Percentiles rank a stretch among this genome's conserved stretches.
phyloP scores from a whole-genome alignment of 352 stramenopile genomes.

The Globisporangium lucens region DNA sequence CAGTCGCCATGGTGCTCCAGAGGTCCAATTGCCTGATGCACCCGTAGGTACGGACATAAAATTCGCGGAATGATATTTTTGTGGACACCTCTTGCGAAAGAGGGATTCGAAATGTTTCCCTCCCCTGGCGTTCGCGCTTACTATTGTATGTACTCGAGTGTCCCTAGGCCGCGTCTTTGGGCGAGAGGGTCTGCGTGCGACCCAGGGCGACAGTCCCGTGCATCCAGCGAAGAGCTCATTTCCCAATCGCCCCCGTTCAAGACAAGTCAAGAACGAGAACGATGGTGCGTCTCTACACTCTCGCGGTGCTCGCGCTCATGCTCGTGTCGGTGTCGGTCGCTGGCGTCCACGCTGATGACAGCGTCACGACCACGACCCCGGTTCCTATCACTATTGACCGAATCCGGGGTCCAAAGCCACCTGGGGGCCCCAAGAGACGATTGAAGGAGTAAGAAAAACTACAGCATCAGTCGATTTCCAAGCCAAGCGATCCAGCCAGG shows the following conservation, averaged over 20 bases:
- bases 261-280: background rate
- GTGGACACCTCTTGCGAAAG: too few relatives aligned
- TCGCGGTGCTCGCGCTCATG: background rate
- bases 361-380: background rate
- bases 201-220: too few relatives aligned
- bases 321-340: background rate
- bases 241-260: background rate
- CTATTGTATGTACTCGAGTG: background rate
- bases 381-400: background rate
- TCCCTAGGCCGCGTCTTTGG: background rate
- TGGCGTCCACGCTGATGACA: background rate
- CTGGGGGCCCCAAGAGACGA: background rate
- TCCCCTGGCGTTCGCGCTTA: too few relatives aligned
- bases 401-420: background rate
- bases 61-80: too few relatives aligned
- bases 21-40: too few relatives aligned
- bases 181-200: background rate
- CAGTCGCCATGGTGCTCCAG: too few relatives aligned
- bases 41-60: too few relatives aligned
- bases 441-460: background rate
- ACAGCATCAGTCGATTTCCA: background rate
- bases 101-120: too few relatives aligned
- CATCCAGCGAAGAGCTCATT: background rate
- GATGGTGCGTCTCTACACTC: background rate
- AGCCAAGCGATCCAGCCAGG: background rate